phyloP scores from a whole-genome alignment of 2,329 filamentous ascomycete species.

The Ophiostoma quercus region DNA sequence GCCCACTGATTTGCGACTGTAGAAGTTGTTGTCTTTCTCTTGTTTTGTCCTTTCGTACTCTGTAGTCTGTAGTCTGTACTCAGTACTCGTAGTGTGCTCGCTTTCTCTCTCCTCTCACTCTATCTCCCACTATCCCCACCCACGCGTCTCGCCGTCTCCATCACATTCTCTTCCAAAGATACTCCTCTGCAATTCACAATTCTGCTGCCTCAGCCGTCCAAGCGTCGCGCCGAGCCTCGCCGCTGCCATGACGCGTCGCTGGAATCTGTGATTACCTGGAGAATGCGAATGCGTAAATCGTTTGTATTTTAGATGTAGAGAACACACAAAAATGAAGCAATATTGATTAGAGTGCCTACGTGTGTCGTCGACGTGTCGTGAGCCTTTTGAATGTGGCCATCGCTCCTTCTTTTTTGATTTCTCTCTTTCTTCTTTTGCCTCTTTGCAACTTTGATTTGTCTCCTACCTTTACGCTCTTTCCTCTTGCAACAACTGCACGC shows the following conservation, averaged over 20 bases:
- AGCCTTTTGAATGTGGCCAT: neutral
- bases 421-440: neutral
- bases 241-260: conserved; percentile 13
- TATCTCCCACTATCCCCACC: neutral
- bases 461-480: neutral
- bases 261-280: neutral
- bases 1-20: neutral
- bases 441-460: neutral
- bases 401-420: neutral
- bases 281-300: conserved; percentile 2
- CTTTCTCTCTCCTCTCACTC: neutral
- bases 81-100: neutral
- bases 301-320: neutral
- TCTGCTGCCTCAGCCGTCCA: neutral
- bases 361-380: conserved; percentile 8
- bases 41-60: no score
- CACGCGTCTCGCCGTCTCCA: conserved; percentile 11
- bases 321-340: neutral
- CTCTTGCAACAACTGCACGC: neutral
- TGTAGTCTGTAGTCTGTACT: no score
- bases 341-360: neutral
- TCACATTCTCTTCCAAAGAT: neutral
- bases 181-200: neutral
- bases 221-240: conserved; percentile 7
- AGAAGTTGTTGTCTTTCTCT: no score